Evolutionary conservation across 495 filamentous ascomycete species (phyloP), one percentile per base, ranked within the genome.

Genomic region (Cercophora sp.): DNA sequence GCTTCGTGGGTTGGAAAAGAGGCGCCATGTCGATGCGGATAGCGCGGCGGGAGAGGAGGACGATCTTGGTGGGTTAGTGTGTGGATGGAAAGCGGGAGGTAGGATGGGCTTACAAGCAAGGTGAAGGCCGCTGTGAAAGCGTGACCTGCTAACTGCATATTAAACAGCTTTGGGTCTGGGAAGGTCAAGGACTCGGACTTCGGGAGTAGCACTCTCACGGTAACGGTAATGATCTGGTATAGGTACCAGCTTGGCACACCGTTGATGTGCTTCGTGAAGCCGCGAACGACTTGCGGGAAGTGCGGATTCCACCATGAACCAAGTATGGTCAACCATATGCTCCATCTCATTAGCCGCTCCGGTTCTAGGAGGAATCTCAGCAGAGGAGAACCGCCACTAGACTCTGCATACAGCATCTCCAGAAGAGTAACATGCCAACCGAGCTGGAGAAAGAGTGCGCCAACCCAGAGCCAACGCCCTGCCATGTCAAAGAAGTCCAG

Each of bases 251-350:
- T 77, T 5, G 69, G 65, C 9, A 86, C 74, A 0, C 89, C 87
- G 8, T 72, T 67, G 48, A 91, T 79, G 48, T 84, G 81, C 23
- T 76, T 82, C 34, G 74, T 76, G 56, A 82, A 76, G 19, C 85
- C 82, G 47, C 78, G 75, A n/a, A 82, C 69, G 58, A 82, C 82
- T 55, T 85, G 69, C 53, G 77, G 75, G 59, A 89, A 74, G 48
- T 78, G 79, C 5, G 86, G 86, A 55, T 91, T 91, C 86, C 88
- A 95, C 81, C 85, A 90, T 10, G 84, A 64, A 2, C 84, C 78
- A 5, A 80, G 56, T 22, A 85, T 54, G 20, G 79, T 81, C 2
- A 78, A 66, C 18, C 76, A 52, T 22, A 85, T 69, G 13, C 70
- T 71, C 77, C 69, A 70, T 63, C 54, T 27, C 60, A 75, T 54